Base-by-base conservation (phyloP, 441 rosid species). In the Eugenia klotzschiana region DNA sequence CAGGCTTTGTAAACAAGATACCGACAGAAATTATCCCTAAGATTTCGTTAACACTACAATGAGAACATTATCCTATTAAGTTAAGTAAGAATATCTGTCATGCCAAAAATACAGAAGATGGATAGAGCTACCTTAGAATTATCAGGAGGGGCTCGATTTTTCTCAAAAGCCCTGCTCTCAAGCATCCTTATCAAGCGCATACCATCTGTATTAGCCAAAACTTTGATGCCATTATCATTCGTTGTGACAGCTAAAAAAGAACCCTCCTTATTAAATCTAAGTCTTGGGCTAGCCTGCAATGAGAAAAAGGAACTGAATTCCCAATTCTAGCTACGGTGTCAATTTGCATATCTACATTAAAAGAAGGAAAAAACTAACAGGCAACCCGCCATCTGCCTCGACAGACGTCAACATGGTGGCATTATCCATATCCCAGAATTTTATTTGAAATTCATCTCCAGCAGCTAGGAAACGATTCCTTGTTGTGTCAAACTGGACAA, bases 361-460 rank as follows among this genome's bases (percentile, higher is more conserved):
- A 27, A 20, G 40, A 43, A 29, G 81, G n/a, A 74, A 16, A 51
- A 53, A 72, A 89, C 92, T 87, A 85, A 95, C 98, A 53, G 96
- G 95, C 87, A 95, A 90, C 50, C 94, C 95, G 33, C 97, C 94
- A 55, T 90, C 97, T 15, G 93, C 97, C 58, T 95, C 96, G 85
- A 88, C 89, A 80, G 91, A 89, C 26, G 91, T 89, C 88, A 95
- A 86, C 79, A 92, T 80, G 89, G 85, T 87, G 77, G 85, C 85
- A 86, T 83, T 91, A 85, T 95, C 97, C 98, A 95, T 93, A 86
- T 93, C 95, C 98, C 98, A 95, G 84, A 95, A 90, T 83, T 94
- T 95, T 54, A 95, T 84, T 87, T 89, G 92, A 85, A 87, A 87
- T 77, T 95, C 98, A 85, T 95, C 98, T 37, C 98, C 98, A 81